Base-by-base conservation (phyloP, 768 basidiomycete species). In the Pisolithus albus region DNA sequence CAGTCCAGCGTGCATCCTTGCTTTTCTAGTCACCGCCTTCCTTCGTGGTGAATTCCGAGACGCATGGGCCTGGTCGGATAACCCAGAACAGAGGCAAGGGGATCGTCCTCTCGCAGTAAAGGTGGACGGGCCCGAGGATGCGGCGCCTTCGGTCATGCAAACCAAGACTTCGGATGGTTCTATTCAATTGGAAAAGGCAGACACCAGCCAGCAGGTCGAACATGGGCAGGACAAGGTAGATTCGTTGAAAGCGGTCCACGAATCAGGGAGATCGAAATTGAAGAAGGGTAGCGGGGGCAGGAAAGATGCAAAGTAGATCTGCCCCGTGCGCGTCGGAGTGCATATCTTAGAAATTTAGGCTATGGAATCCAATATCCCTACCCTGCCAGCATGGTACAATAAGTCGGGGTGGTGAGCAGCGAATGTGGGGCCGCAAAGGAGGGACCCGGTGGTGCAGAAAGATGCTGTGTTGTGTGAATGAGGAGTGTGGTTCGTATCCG, bases 1-100 rank as follows among this genome's bases (percentile, higher is more conserved):
- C 50, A 88, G 86, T 62, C 90, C 89, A 28, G 84, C 83, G 1
- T 88, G 90, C 65, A 84, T 92, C 7, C 53, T 83, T 47, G 80
- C 87, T 7, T 85, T 92, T 59, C 53, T 82, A 13, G 54, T 75
- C 10, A 81, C 83, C 42, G 86, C 81, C 36, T 57, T 74, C 32
- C 52, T 72, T 37, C 76, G 81, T 53, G 86, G 90, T 49, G 92
- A 95, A 67, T 56, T 91, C n/a, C 58, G 56, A 11, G 75, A 80
- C 23, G 78, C 82, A 19, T 92, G 87, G 86, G 66, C 56, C 15
- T 93, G 87, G 87, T 75, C 70, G 47, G 89, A 92, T 66, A 75
- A 72, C 15, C 69, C 72, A 19, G 60, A 64, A 13, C 61, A 62
- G 63, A 54, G 57, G 57, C 56, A 63, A 47, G 5, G 16, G n/a